These are phyloP conservation scores for Elsinoe fawcettii DNA, from an alignment of 2,329 filamentous ascomycete species.

Conservation along the genomic window DNA sequence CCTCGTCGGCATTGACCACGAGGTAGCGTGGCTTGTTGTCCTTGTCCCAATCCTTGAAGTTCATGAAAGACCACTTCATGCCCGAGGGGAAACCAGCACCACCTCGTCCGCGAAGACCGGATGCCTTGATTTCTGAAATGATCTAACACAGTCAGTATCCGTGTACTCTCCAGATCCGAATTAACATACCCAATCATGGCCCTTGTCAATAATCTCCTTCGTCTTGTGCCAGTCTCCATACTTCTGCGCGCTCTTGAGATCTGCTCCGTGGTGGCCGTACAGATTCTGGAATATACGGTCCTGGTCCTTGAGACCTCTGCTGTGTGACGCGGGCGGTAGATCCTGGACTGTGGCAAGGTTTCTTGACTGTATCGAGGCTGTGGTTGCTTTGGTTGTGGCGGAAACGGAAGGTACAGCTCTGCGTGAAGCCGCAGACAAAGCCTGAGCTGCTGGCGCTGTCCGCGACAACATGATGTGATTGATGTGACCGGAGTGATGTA, in stretches of 20 bases:
- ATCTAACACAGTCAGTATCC: slow-evolving; percentile 49
- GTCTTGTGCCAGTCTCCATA: slow-evolving; percentile 99
- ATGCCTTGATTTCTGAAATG: slow-evolving; percentile 94
- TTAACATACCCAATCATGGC: slow-evolving; percentile 75
- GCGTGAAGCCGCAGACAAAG: slow-evolving; percentile 35
- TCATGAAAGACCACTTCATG: slow-evolving; percentile 99
- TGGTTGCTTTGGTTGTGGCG: slow-evolving; percentile 36
- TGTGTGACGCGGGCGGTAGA: slow-evolving; percentile 52
- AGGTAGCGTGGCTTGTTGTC: slow-evolving; percentile 92
- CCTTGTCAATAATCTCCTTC: slow-evolving; percentile 95
- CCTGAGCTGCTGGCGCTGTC: slow-evolving; percentile 33
- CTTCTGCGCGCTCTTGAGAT: slow-evolving; percentile 90
- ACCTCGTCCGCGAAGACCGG: slow-evolving; percentile 87
- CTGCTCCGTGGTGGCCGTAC: slow-evolving; percentile 84
- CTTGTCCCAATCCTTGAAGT: slow-evolving; percentile 99
- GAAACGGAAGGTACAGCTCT: slow-evolving; percentile 36
- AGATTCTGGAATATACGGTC: slow-evolving; percentile 99
- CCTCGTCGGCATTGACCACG: slow-evolving; percentile 97
- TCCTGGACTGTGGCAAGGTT: slow-evolving; percentile 56
- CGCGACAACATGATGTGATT: slow-evolving; percentile 33
- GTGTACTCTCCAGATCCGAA: neutral
- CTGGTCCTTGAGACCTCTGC: slow-evolving; percentile 88
- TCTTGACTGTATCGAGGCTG: slow-evolving; percentile 47
- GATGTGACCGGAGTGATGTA: neutral
- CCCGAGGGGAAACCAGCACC: slow-evolving; percentile 97